These are phyloP conservation scores for Plantago ovata DNA, from an alignment of 257 asterid species.

Conservation along the genomic window DNA sequence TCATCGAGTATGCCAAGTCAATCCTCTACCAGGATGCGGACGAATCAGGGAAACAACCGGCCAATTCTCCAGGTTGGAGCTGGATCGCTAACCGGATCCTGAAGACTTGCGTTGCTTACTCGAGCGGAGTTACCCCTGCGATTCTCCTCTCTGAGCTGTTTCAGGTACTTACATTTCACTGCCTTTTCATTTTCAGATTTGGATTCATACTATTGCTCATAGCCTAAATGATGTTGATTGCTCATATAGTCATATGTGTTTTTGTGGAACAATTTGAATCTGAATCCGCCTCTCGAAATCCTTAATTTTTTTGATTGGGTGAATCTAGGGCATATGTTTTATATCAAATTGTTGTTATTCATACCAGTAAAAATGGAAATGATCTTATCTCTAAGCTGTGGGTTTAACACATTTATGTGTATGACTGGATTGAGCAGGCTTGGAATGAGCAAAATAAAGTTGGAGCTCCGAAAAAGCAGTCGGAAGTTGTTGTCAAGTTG, in stretches of 20 bases:
- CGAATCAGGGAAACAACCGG: slow-evolving; percentile 34
- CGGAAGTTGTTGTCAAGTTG: slow-evolving; percentile 53
- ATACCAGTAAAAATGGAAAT: background rate
- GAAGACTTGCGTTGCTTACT: slow-evolving; percentile 63
- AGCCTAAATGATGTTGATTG: too few species aligned
- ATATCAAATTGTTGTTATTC: too few species aligned
- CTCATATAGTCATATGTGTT: too few species aligned
- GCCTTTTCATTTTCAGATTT: too few species aligned
- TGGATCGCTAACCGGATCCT: slow-evolving; percentile 79
- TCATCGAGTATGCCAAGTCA: slow-evolving; percentile 57
- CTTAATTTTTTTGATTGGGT: too few species aligned
- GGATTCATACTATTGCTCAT: too few species aligned
- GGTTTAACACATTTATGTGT: slow-evolving; percentile 17
- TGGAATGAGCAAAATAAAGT: slow-evolving; percentile 78
- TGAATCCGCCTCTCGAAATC: too few species aligned
- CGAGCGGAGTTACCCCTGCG: slow-evolving; percentile 95
- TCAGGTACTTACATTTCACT: background rate
- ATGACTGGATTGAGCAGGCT: slow-evolving; percentile 46
- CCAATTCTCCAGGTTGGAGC: slow-evolving; percentile 67
- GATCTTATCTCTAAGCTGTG: background rate
- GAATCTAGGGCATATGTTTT: too few species aligned
- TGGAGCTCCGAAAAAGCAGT: slow-evolving; percentile 75
- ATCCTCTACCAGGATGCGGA: slow-evolving; percentile 30
- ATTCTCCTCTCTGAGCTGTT: slow-evolving; percentile 91
- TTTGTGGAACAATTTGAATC: too few species aligned